phyloP scores from a whole-genome alignment of 345 rosid species.

The Bruguiera gymnorhiza region DNA sequence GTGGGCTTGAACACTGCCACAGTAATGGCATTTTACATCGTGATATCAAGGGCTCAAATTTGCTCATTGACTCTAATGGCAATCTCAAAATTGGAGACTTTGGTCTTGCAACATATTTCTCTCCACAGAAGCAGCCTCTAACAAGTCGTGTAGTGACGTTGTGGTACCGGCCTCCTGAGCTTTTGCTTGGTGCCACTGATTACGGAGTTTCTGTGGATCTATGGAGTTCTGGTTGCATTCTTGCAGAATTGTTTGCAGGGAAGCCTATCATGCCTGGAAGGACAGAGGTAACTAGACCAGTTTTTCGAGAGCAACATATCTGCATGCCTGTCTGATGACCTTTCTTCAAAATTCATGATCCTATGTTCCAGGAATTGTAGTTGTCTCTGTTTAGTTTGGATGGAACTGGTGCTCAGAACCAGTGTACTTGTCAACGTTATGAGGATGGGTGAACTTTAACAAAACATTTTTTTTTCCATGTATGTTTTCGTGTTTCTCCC shows the following conservation, averaged over 20 bases:
- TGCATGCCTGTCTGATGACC: no score
- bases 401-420: no score
- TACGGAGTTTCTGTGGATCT: slow-evolving; percentile 63
- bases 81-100: slow-evolving; percentile 68
- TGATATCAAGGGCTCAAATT: slow-evolving; percentile 68
- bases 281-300: slow-evolving; percentile 45
- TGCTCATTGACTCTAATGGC: slow-evolving; percentile 47
- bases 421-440: no score
- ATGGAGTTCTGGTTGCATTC: slow-evolving; percentile 68
- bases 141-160: slow-evolving; percentile 72
- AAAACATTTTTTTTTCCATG: no score
- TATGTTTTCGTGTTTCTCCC: no score
- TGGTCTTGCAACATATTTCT: slow-evolving; percentile 51
- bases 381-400: no score
- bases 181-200: slow-evolving; percentile 56
- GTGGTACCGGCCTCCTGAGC: slow-evolving; percentile 77
- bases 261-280: slow-evolving; percentile 73
- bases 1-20: slow-evolving; percentile 65
- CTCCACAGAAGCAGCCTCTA: slow-evolving; percentile 46
- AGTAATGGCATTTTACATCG: slow-evolving; percentile 61
- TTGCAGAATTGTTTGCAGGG: slow-evolving; percentile 63
- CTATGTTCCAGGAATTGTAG: no score
- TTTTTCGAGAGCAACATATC: background rate
- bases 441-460: no score
- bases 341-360: no score